These are phyloP conservation scores for Amanita thiersii DNA, from an alignment of 768 basidiomycete genomes.

Conservation along the genomic window DNA sequence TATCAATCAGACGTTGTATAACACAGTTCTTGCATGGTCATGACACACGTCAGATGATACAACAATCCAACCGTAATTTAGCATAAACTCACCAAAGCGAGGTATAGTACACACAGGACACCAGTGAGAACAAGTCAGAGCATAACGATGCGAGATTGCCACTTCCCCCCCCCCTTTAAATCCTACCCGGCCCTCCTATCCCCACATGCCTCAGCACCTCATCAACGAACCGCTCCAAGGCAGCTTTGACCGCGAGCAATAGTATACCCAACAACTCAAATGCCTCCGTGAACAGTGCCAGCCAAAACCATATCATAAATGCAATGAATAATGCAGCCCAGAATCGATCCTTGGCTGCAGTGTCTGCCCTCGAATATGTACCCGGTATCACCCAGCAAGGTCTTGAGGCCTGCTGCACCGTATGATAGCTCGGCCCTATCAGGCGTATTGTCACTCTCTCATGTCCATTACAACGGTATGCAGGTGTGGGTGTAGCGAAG, in stretches of 20 bases:
- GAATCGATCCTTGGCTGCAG: conserved; percentile 1
- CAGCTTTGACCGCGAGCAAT: neutral
- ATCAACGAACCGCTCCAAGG: conserved; percentile 2
- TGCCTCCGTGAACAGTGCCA: conserved; percentile 4
- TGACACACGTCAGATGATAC: no score
- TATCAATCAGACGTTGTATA: no score
- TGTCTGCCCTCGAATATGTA: conserved; percentile 4
- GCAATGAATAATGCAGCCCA: conserved; percentile 1
- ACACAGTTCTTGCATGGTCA: no score
- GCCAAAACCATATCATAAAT: conserved; percentile 1
- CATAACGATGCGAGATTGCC: no score
- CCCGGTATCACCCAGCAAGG: no score
- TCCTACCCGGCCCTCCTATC: neutral
- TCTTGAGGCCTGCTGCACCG: no score
- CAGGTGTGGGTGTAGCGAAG: neutral
- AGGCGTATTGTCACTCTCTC: neutral
- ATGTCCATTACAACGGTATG: neutral
- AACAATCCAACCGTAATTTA: no score
- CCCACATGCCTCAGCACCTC: neutral
- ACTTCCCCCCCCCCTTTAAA: no score
- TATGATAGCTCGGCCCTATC: neutral
- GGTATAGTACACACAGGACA: no score
- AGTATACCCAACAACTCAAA: neutral
- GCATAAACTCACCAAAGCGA: no score
- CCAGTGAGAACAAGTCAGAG: no score